phyloP scores from a whole-genome alignment of 176 grass and related monocot genomes.

The Metroxylon sagu region DNA sequence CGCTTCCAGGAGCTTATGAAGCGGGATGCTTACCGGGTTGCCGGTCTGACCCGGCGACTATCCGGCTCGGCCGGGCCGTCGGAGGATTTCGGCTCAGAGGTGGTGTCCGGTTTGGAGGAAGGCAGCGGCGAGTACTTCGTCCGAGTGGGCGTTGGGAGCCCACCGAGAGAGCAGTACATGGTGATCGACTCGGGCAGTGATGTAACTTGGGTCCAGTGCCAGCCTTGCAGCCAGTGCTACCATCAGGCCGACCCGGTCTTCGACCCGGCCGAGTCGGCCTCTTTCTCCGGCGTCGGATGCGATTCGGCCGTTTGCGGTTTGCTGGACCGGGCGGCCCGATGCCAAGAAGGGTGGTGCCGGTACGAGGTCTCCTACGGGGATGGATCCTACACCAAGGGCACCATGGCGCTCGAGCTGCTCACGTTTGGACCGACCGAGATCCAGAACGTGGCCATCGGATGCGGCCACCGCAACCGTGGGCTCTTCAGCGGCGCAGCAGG shows the following conservation, averaged over 20 bases:
- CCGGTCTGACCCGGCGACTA: too few relatives aligned
- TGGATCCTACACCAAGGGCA: constrained; percentile 70
- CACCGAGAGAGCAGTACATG: too few relatives aligned
- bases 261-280: constrained; percentile 29
- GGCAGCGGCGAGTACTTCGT: too few relatives aligned
- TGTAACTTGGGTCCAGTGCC: background rate
- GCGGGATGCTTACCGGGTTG: too few relatives aligned
- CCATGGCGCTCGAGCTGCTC: constrained; percentile 71
- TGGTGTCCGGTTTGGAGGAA: too few relatives aligned
- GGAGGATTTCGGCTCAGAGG: too few relatives aligned
- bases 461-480: constrained; percentile 74
- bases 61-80: too few relatives aligned
- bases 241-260: background rate
- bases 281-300: constrained; percentile 54
- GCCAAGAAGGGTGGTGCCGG: constrained; percentile 21
- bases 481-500: constrained; percentile 65
- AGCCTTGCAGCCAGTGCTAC: background rate
- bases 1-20: too few relatives aligned
- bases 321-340: constrained; percentile 21
- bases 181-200: background rate
- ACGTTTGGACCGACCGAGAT: constrained; percentile 46
- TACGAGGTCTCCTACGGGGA: constrained; percentile 69
- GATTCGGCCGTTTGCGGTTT: constrained; percentile 43
- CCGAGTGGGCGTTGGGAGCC: too few relatives aligned
- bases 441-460: constrained; percentile 64